Evolutionary conservation across 257 asterid genomes (phyloP).

Genomic region (Solanum megistacrolobum): DNA sequence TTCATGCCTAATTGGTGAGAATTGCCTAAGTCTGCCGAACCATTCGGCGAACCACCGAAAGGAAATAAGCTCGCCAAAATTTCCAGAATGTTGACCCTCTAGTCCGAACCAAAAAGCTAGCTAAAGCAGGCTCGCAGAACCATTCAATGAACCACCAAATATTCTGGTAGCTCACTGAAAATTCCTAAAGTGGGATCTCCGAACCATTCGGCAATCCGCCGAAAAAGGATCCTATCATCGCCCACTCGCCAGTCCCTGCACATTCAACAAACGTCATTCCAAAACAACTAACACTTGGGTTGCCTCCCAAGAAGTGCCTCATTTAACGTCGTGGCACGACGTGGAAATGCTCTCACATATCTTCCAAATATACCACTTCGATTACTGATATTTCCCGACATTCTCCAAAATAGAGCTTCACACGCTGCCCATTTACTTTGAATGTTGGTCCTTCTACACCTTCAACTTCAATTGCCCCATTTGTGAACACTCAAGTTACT

Average conservation of each 20-base stretch:
- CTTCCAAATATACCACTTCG: background rate
- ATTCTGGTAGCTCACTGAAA: background rate
- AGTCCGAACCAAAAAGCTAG: background rate
- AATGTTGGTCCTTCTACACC: background rate
- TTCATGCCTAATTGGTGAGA: too few species aligned
- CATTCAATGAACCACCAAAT: background rate
- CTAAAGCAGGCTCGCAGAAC: background rate
- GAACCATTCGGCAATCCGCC: background rate
- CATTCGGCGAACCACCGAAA: background rate
- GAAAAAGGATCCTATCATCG: background rate
- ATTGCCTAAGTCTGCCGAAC: too few species aligned
- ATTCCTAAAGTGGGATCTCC: background rate
- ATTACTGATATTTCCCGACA: background rate
- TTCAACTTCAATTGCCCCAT: background rate
- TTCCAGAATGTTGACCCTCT: background rate
- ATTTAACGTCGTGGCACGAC: too few species aligned
- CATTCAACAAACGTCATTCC: background rate
- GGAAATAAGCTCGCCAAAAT: background rate
- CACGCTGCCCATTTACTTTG: background rate
- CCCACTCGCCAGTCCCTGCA: background rate
- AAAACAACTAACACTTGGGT: too few species aligned
- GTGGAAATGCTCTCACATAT: too few species aligned
- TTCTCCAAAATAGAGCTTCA: background rate
- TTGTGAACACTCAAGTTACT: background rate
- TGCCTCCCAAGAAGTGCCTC: background rate